These are phyloP conservation scores for Pelargonium nanum DNA, from an alignment of 345 rosid genomes.

Conservation along the genomic window DNA sequence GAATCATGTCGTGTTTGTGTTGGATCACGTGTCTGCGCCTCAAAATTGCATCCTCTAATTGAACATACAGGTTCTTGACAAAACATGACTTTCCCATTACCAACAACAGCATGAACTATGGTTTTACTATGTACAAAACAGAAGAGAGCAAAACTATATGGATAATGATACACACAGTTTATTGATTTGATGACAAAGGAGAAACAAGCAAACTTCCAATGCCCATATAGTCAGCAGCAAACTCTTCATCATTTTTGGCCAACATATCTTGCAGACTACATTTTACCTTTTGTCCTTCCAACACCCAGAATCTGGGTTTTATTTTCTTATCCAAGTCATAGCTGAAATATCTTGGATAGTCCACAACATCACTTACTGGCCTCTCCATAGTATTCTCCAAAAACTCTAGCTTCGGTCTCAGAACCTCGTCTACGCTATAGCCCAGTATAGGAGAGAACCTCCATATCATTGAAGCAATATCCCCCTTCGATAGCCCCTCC, in stretches of 20 bases:
- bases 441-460: constrained; percentile 81
- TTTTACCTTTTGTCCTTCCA: constrained; percentile 45
- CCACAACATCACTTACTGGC: constrained; percentile 49
- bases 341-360: constrained; percentile 80
- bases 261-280: constrained; percentile 74
- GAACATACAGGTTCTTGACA: too few species aligned
- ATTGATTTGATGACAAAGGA: not conserved
- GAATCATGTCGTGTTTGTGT: too few species aligned
- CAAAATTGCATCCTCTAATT: too few species aligned
- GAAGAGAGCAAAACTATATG: not conserved
- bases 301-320: constrained; percentile 67
- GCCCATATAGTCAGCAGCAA: constrained; percentile 56
- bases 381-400: constrained; percentile 53
- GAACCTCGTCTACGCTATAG: constrained; percentile 61
- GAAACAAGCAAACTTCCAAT: constrained; percentile 19
- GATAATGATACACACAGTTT: not conserved
- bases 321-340: constrained; percentile 80
- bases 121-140: not conserved
- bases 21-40: too few species aligned
- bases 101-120: not conserved
- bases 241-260: constrained; percentile 71
- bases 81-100: too few species aligned
- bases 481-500: constrained; percentile 52
- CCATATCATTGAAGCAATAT: constrained; percentile 61
- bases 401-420: constrained; percentile 70